Percentiles rank a stretch among this genome's conserved stretches.
phyloP scores from a whole-genome alignment of 805 yeast genomes.

The Yamadazyma sp. region DNA sequence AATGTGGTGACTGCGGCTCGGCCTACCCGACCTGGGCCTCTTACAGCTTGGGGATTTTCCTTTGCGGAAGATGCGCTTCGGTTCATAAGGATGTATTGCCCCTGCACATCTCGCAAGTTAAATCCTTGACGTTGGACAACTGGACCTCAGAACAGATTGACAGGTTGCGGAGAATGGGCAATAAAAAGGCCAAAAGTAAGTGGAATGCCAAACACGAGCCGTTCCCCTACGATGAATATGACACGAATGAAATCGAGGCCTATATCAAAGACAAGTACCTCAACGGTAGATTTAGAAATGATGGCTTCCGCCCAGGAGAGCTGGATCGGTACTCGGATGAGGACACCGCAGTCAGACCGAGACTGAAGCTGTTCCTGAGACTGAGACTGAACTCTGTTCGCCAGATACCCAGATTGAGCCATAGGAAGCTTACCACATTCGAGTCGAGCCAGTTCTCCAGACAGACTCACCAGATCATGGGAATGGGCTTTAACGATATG shows the following conservation, averaged over 20 bases:
- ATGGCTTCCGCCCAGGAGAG: constrained; percentile 23
- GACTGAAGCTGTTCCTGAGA: constrained; percentile 19
- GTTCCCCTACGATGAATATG: constrained; percentile 75
- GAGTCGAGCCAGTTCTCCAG: constrained; percentile 53
- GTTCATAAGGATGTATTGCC: constrained; percentile 67
- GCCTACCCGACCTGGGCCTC: constrained; percentile 64
- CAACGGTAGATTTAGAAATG: constrained; percentile 55
- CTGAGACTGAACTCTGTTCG: constrained; percentile 18
- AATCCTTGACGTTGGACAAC: constrained; percentile 68
- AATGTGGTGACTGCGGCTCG: constrained; percentile 77
- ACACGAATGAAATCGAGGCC: constrained; percentile 49
- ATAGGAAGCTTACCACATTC: constrained; percentile 52
- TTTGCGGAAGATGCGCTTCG: constrained; percentile 85
- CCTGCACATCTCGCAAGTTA: constrained; percentile 59
- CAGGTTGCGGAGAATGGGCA: constrained; percentile 50
- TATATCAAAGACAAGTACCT: constrained; percentile 70
- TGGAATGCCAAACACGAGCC: constrained; percentile 74
- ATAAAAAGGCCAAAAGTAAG: constrained; percentile 52
- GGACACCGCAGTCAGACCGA: constrained; percentile 1
- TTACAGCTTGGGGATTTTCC: constrained; percentile 58
- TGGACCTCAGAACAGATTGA: constrained; percentile 65
- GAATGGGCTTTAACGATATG: constrained; percentile 57
- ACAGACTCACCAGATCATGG: constrained; percentile 44
- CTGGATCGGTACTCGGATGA: constrained; percentile 22
- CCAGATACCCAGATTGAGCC: constrained; percentile 42